Evolutionary conservation across 73 alveolate species (phyloP).

Genomic region (Diophrys sp.): DNA sequence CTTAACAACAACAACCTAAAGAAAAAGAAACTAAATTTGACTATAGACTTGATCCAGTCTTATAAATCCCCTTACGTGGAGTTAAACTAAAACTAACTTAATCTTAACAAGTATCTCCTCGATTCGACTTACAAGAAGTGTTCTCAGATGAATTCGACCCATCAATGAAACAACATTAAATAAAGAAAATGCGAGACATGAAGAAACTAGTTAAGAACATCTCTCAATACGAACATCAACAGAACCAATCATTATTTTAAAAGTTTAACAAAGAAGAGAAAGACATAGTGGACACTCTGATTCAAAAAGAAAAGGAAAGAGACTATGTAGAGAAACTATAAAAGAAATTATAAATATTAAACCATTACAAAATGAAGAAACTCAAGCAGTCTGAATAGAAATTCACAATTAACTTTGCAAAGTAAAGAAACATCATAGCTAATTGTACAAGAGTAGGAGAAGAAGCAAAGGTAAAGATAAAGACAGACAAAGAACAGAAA

Average conservation of each 20-base stretch:
- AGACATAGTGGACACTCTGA: constrained; percentile 4
- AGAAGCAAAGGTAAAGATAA: constrained; percentile 6
- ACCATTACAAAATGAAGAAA: constrained; percentile 11
- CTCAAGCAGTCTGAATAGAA: not conserved
- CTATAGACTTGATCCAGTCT: constrained; percentile 6
- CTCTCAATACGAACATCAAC: constrained; percentile 11
- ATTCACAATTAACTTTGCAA: constrained; percentile 14
- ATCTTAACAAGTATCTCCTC: not conserved
- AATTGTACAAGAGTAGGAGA: constrained; percentile 20
- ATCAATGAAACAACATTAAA: constrained; percentile 13
- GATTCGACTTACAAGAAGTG: not conserved
- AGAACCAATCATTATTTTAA: constrained; percentile 10
- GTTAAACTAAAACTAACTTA: not conserved
- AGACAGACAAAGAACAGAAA: not conserved
- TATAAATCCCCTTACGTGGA: not conserved
- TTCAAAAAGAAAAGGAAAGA: constrained; percentile 10
- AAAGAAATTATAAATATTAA: constrained; percentile 4
- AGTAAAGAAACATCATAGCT: constrained; percentile 17
- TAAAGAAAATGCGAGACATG: constrained; percentile 16
- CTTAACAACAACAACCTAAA: not conserved
- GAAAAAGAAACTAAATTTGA: not conserved
- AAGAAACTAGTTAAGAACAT: constrained; percentile 12
- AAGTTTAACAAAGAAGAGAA: constrained; percentile 32
- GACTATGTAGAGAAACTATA: constrained; percentile 8
- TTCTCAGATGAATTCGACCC: not conserved